phyloP scores from a whole-genome alignment of 495 filamentous ascomycete genomes.

The Podospora didyma region DNA sequence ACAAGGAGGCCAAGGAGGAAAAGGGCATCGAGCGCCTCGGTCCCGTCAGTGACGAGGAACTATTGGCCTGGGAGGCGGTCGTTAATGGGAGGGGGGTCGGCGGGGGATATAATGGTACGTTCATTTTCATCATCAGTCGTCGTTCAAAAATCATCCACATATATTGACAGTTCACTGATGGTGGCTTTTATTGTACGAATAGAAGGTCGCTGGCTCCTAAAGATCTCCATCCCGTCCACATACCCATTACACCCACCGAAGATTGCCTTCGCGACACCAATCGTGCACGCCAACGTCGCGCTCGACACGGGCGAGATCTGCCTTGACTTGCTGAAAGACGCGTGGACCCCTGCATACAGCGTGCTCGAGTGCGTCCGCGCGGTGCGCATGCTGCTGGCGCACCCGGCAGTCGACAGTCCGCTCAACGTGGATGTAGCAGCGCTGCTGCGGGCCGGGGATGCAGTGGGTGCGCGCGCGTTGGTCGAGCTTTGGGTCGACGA shows the following conservation, averaged over 20 bases:
- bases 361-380: slow-evolving; percentile 71
- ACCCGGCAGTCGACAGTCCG: slow-evolving; percentile 76
- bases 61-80: slow-evolving; percentile 75
- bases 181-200: background rate
- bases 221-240: slow-evolving; percentile 66
- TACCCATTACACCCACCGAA: slow-evolving; percentile 77
- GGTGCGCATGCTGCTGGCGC: slow-evolving; percentile 71
- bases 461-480: slow-evolving; percentile 69
- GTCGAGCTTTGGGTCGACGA: slow-evolving; percentile 73
- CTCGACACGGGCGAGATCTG: slow-evolving; percentile 88
- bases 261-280: slow-evolving; percentile 72
- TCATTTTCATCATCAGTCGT: background rate
- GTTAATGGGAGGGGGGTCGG: slow-evolving; percentile 62
- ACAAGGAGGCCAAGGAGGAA: slow-evolving; percentile 33
- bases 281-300: slow-evolving; percentile 83
- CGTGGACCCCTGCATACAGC: slow-evolving; percentile 83
- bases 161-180: background rate
- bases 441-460: slow-evolving; percentile 71
- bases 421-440: slow-evolving; percentile 86
- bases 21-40: slow-evolving; percentile 56
- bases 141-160: background rate
- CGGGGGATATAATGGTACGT: slow-evolving; percentile 67
- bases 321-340: slow-evolving; percentile 75
- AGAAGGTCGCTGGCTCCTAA: slow-evolving; percentile 83
- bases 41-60: slow-evolving; percentile 63